These are phyloP conservation scores for Thalassia testudinum DNA, from an alignment of 116 monocot species.

Conservation along the genomic window DNA sequence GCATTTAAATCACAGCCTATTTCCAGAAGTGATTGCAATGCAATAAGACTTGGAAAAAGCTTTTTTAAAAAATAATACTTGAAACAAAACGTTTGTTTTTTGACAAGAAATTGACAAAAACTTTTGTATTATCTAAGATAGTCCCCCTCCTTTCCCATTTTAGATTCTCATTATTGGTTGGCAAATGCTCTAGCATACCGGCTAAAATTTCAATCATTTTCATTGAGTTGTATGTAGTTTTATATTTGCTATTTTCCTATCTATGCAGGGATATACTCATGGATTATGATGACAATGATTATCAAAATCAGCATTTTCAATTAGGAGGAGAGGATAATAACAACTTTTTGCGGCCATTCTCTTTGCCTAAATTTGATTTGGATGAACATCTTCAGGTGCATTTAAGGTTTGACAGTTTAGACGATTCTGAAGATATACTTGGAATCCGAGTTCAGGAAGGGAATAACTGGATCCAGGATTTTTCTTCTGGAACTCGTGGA, in stretches of 20 bases:
- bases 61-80: too few relatives aligned
- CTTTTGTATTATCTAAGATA: too few relatives aligned
- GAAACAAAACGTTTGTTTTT: too few relatives aligned
- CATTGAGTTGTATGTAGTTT: not conserved
- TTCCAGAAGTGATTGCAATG: too few relatives aligned
- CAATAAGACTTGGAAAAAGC: too few relatives aligned
- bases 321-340: slow-evolving; percentile 63
- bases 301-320: slow-evolving; percentile 85
- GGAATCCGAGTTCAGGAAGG: slow-evolving; percentile 45
- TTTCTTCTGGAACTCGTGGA: slow-evolving; percentile 52
- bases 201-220: not conserved
- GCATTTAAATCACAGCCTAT: too few relatives aligned
- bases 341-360: slow-evolving; percentile 55
- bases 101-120: too few relatives aligned
- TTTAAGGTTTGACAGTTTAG: slow-evolving; percentile 68
- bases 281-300: slow-evolving; percentile 97
- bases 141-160: not conserved
- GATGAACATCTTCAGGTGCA: slow-evolving; percentile 63
- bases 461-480: slow-evolving; percentile 80
- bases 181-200: not conserved
- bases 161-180: not conserved
- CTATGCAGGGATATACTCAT: slow-evolving; percentile 65
- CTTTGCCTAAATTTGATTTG: slow-evolving; percentile 76
- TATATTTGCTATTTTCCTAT: not conserved
- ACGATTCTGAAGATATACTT: slow-evolving; percentile 56